These are phyloP conservation scores for Zasmidium citrigriseum DNA, from an alignment of 2,329 filamentous ascomycete genomes.

Conservation along the genomic window DNA sequence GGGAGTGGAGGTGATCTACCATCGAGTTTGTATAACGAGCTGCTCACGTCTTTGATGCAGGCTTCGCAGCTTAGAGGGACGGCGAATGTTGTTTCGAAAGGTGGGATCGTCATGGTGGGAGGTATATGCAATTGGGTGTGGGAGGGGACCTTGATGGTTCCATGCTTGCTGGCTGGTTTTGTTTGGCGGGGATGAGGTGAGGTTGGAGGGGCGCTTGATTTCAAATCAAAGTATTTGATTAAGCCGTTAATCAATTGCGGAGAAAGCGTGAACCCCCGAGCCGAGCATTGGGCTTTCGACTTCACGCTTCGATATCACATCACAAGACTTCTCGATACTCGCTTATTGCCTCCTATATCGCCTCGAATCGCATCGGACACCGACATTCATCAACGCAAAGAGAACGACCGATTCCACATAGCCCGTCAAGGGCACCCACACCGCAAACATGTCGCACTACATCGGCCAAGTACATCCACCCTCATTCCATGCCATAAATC, in stretches of 20 bases:
- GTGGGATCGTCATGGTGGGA: slow-evolving; percentile 29
- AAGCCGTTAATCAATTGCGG: background rate
- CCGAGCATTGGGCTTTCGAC: background rate
- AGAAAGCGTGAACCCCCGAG: no score
- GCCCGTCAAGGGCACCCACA: background rate
- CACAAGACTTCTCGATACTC: no score
- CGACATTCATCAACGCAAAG: background rate
- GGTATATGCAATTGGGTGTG: background rate
- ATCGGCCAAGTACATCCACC: slow-evolving; percentile 65
- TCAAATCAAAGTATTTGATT: slow-evolving; percentile 3
- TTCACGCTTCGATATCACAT: background rate
- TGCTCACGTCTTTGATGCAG: slow-evolving; percentile 85
- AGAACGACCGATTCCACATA: background rate
- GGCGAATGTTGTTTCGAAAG: slow-evolving; percentile 81
- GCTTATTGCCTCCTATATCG: background rate
- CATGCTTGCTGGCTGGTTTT: background rate
- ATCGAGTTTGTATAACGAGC: slow-evolving; percentile 71
- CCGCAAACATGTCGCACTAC: slow-evolving; percentile 70
- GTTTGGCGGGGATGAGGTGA: background rate
- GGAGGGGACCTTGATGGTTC: slow-evolving; percentile 1
- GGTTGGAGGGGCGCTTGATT: background rate
- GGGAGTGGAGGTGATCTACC: slow-evolving; percentile 44
- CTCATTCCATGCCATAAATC: background rate
- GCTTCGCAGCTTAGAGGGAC: slow-evolving; percentile 89
- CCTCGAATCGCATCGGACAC: background rate